Evolutionary conservation across 768 basidiomycete genomes (phyloP).

Genomic region (Fomitopsis pulvina): DNA sequence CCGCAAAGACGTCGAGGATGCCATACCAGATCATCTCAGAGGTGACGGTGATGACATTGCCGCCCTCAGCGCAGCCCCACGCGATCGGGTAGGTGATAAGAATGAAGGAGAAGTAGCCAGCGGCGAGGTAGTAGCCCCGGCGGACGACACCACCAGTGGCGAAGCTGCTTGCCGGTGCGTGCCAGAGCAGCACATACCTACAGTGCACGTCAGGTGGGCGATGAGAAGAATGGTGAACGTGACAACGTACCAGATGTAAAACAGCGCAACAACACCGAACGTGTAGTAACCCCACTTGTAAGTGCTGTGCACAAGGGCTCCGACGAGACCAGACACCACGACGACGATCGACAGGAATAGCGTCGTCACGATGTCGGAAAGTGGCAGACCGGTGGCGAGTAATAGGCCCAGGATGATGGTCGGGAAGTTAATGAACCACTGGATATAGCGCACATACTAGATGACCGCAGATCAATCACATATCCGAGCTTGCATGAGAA

Average conservation of each 20-base stretch:
- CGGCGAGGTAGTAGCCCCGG: constrained; percentile 23
- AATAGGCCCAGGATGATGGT: constrained; percentile 40
- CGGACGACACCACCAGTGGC: constrained; percentile 14
- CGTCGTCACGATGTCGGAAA: constrained; percentile 40
- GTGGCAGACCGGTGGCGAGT: constrained; percentile 39
- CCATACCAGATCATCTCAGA: constrained; percentile 56
- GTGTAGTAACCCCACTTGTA: constrained; percentile 52
- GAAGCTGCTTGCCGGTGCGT: constrained; percentile 23
- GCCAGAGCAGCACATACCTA: constrained; percentile 20
- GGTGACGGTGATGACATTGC: constrained; percentile 41
- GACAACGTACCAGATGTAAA: constrained; percentile 42
- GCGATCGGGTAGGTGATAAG: constrained; percentile 51
- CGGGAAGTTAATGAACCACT: constrained; percentile 53
- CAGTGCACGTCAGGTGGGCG: constrained; percentile 1
- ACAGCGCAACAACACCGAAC: constrained; percentile 38
- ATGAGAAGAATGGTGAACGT: constrained; percentile 8
- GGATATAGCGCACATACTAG: constrained; percentile 47
- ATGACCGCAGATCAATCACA: background rate
- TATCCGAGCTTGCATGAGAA: background rate
- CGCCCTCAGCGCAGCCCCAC: constrained; percentile 51
- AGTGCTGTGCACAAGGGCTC: constrained; percentile 38
- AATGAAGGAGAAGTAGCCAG: constrained; percentile 38
- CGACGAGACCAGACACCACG: constrained; percentile 42
- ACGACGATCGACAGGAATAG: constrained; percentile 42
- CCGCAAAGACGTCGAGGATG: constrained; percentile 37